Percentiles rank a stretch among this genome's conserved stretches.
phyloP scores from a whole-genome alignment of 2,329 filamentous ascomycete genomes.

The Aspergillus sp. region DNA sequence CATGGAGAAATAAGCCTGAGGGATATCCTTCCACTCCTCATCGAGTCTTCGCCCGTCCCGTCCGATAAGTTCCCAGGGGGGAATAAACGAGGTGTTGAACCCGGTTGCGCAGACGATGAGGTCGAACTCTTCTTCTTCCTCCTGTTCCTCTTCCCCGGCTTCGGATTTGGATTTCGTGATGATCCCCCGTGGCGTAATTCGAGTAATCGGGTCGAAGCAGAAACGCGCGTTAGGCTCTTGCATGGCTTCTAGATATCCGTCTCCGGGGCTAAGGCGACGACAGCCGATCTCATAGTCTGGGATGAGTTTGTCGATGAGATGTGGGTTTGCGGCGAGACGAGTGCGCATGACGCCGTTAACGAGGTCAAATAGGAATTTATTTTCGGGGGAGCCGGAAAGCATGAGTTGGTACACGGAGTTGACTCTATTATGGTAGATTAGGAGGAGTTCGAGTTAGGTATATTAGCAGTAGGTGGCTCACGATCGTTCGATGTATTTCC shows the following conservation, averaged over 20 bases:
- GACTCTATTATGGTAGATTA: background rate
- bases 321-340: slow-evolving; percentile 16
- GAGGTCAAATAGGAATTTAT: background rate
- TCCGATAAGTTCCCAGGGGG: slow-evolving; percentile 36
- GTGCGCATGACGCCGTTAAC: slow-evolving; percentile 18
- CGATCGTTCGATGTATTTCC: slow-evolving; percentile 25
- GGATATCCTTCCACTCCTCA: slow-evolving; percentile 22
- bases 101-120: slow-evolving; percentile 43
- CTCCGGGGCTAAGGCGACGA: slow-evolving; percentile 29
- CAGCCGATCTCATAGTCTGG: slow-evolving; percentile 27
- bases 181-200: slow-evolving; percentile 24
- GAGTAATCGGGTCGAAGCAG: slow-evolving; percentile 21
- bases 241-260: slow-evolving; percentile 31
- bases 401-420: slow-evolving; percentile 17
- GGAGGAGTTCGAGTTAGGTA: background rate
- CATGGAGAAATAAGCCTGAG: slow-evolving; percentile 26
- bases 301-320: slow-evolving; percentile 24
- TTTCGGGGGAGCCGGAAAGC: slow-evolving; percentile 13
- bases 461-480: background rate
- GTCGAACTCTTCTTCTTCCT: slow-evolving; percentile 24
- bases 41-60: slow-evolving; percentile 20
- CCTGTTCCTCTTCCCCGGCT: too few relatives aligned
- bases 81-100: slow-evolving; percentile 41
- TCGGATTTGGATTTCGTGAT: slow-evolving; percentile 1
- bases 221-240: slow-evolving; percentile 24